Evolutionary conservation across 2,329 filamentous ascomycete species (phyloP), one percentile per base, ranked within the genome.

Genomic region (Canariomyces notabilis): DNA sequence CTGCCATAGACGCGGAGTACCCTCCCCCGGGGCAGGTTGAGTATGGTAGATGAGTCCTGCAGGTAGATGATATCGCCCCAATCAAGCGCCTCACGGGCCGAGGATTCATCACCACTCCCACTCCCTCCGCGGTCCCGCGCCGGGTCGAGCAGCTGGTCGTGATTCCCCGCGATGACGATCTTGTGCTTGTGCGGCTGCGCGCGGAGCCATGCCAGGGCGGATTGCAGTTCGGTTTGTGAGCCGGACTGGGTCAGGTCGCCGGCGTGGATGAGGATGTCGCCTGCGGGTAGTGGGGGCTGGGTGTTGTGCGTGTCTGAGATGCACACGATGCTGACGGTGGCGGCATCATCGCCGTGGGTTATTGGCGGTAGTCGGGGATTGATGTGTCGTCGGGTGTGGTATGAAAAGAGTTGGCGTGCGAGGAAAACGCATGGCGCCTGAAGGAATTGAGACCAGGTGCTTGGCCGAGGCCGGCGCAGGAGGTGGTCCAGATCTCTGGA

Each of bases 241-340:
- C 69, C 68, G 19, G 59, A 56, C 31, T 67, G 57, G 1, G 65
- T 69, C 15, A 71, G 59, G 46, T 71, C 67, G 14, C 68, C 68
- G 8, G 68, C 67, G 46, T 72, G 68, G 42, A 71, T 60, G 5
- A 71, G 61, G 3, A 71, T 53, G 47, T 71, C 67, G 1, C 67
- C 69, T 8, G 53, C 31, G 2, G 67, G 67, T 5, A 70, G 48
- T 5, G 46, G 44, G 0, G 64, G 65, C 22, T 57, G 60, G 19
- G 49, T 54, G 51, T 67, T 69, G 59, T 71, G 68, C 1, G 68
- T 71, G 52, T 71, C 67, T 9, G 68, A 69, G 12, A 71, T 60
- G 51, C 66, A 70, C 15, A 67, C 62, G 9, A 67, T 53, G 2
- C 41, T 44, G 34, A 56, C 33, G 1, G 46, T 44, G 16, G 44